Evolutionary conservation across 192 early-diverging fungal genomes (phyloP).

Genomic region (Entomortierella parvispora): DNA sequence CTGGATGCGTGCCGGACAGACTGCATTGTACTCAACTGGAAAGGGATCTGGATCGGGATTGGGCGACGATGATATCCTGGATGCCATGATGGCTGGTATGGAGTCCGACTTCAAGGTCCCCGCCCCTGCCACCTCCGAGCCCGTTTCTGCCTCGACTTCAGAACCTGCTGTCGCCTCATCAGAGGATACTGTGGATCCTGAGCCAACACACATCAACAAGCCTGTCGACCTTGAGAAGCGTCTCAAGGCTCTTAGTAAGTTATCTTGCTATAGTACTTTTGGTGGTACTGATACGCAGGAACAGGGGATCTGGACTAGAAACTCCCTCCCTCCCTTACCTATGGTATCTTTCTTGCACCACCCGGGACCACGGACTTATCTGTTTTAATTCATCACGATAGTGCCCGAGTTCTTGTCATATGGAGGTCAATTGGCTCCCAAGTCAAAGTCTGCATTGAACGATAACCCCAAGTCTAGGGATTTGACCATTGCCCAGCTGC

Average conservation of each 20-base stretch:
- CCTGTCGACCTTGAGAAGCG: constrained; percentile 47
- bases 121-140: constrained; percentile 10
- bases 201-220: constrained; percentile 21
- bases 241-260: constrained; percentile 47
- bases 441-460: constrained; percentile 27
- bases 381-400: no score
- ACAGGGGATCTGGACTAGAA: not conserved
- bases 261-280: not conserved
- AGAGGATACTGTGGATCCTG: constrained; percentile 9
- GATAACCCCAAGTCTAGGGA: constrained; percentile 32
- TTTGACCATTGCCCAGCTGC: constrained; percentile 71
- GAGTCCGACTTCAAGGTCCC: constrained; percentile 44
- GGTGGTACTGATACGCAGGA: not conserved
- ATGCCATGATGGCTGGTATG: constrained; percentile 52
- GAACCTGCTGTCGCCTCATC: constrained; percentile 1
- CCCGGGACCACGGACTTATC: no score
- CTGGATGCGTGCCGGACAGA: constrained; percentile 39
- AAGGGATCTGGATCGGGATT: constrained; percentile 37
- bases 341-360: no score
- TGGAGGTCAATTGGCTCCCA: constrained; percentile 45
- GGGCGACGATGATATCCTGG: constrained; percentile 40
- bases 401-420: constrained; percentile 49
- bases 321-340: no score
- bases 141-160: not conserved
- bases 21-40: constrained; percentile 41